Evolutionary conservation across 768 basidiomycete genomes (phyloP), one percentile per base, ranked within the genome.

Genomic region (Baorangia bicolor): DNA sequence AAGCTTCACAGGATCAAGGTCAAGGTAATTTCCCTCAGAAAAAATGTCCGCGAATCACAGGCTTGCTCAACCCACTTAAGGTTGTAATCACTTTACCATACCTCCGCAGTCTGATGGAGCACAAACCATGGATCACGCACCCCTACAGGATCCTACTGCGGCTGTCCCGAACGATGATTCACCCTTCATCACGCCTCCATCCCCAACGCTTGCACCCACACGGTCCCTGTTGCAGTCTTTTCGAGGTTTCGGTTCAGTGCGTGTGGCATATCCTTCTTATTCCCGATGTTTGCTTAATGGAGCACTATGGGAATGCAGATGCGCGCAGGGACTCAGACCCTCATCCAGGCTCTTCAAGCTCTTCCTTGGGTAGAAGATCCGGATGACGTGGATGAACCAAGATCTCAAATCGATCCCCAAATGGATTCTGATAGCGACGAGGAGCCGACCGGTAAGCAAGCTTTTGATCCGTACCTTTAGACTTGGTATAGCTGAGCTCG

Each of bases 321-420:
- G 85, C 86, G 90, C 38, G 83, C 86, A 25, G 92, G 92, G 16
- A 94, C 92, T 3, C 92, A 94, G 68, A 90, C 92, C 3, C 82
- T 94, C 47, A 93, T 94, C 37, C 92, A 93, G 73, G 92, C 90
- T 4, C 77, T 94, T 14, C 92, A 93, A 64, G 92, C 90, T 2
- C 77, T 93, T 39, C 92, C 92, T 20, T 90, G 86, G 87, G 78
- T 81, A 33, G 84, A 85, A 38, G 81, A 79, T 56, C 78, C 81
- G 10, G 88, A 92, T 59, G 84, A 84, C 53, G 86, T 87, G 31
- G 87, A 88, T 38, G 89, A 86, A 45, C 71, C 77, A 28, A 64
- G 77, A 12, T 70, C 75, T 55, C 77, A 76, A 35, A 65, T 69
- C 5, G 73, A 72, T 53, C 73, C 78, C 30, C 71, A 70, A 30